These are phyloP conservation scores for Colletotrichum filicis DNA, from an alignment of 2,329 filamentous ascomycete genomes.

Conservation along the genomic window DNA sequence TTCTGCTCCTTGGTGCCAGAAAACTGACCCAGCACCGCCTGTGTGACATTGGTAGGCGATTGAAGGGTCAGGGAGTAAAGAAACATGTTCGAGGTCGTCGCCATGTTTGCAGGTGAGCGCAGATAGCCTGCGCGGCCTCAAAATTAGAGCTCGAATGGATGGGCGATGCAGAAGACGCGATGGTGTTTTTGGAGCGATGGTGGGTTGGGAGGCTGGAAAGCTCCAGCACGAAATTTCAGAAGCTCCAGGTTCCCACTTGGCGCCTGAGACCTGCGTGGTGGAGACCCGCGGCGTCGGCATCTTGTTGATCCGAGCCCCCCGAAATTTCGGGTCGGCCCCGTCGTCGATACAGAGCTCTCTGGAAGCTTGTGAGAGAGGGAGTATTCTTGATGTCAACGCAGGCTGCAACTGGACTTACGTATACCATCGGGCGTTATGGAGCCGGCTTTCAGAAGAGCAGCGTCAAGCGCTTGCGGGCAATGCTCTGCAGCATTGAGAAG, in stretches of 20 bases:
- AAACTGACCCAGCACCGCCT: constrained; percentile 95
- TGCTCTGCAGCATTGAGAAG: constrained; percentile 35
- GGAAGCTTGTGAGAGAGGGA: not conserved
- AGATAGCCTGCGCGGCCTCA: constrained; percentile 62
- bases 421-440: constrained; percentile 32
- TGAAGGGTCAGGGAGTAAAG: constrained; percentile 98
- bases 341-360: not conserved
- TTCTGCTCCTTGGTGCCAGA: constrained; percentile 97
- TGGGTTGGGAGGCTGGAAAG: constrained; percentile 31
- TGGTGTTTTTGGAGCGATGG: constrained; percentile 28
- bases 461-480: constrained; percentile 39
- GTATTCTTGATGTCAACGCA: not conserved
- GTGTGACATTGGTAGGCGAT: constrained; percentile 86
- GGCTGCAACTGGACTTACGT: not conserved
- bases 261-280: constrained; percentile 7
- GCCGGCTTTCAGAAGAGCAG: constrained; percentile 38
- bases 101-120: constrained; percentile 74
- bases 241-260: constrained; percentile 32
- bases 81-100: constrained; percentile 98
- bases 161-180: constrained; percentile 24
- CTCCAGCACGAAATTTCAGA: constrained; percentile 35
- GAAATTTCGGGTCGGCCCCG: constrained; percentile 32
- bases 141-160: constrained; percentile 35
- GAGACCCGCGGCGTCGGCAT: not conserved
- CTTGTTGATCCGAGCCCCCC: constrained; percentile 30